Evolutionary conservation across 495 filamentous ascomycete genomes (phyloP).

Genomic region (Trichoderma virens): DNA sequence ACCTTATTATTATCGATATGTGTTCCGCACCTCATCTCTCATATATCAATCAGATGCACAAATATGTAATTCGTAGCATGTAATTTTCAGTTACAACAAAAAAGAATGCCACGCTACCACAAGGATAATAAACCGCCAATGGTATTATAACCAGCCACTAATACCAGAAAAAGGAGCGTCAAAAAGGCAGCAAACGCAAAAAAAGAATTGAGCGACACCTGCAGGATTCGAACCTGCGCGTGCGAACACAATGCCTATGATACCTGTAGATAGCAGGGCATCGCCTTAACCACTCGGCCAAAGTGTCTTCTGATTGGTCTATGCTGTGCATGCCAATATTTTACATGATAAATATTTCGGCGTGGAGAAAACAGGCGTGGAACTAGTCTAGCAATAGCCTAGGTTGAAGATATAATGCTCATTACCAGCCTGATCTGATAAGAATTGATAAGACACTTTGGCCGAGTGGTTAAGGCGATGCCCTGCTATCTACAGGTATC

Average conservation of each 20-base stretch:
- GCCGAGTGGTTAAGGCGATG: conserved; percentile 9
- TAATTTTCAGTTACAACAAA: too few species aligned
- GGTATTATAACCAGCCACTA: too few species aligned
- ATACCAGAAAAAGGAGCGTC: too few species aligned
- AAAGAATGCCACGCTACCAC: too few species aligned
- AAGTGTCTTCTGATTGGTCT: conserved; percentile 6
- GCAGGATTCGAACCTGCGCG: conserved; percentile 9
- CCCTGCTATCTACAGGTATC: conserved; percentile 4
- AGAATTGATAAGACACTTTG: conserved; percentile 8
- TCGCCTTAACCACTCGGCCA: conserved; percentile 9
- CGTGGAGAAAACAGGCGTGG: neutral
- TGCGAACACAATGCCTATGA: conserved; percentile 8
- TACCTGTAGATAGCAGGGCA: conserved; percentile 4
- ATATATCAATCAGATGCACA: too few species aligned
- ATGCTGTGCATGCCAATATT: neutral
- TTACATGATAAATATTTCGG: neutral
- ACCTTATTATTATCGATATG: too few species aligned
- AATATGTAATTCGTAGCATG: too few species aligned
- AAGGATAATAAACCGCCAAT: too few species aligned
- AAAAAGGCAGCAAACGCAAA: too few species aligned
- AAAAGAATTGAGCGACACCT: conserved; percentile 3
- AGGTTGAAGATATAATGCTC: neutral
- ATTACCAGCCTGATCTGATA: neutral
- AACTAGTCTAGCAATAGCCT: neutral
- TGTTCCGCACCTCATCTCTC: too few species aligned